Conservation (phyloP, 1,284 basidiomycete species). For the Waitea zeae region DNA sequence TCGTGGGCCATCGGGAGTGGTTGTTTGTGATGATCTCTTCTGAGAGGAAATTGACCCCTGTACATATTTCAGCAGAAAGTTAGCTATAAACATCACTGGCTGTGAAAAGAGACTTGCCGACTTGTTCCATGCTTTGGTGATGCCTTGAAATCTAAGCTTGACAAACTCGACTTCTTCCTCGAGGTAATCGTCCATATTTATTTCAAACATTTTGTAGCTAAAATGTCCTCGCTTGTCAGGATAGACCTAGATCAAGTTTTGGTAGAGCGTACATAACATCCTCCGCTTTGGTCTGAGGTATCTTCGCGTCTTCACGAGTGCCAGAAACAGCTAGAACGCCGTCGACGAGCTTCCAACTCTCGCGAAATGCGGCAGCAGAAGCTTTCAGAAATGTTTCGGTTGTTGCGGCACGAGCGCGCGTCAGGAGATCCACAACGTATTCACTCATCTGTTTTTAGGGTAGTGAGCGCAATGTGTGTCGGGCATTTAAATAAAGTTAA, state of each 20-base stretch:
- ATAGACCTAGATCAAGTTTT: too few relatives aligned
- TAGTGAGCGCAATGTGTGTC: too few relatives aligned
- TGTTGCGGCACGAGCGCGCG: conserved; percentile 37
- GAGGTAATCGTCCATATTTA: conserved; percentile 92
- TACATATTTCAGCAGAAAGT: background rate
- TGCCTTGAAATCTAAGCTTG: conserved; percentile 54
- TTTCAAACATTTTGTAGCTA: conserved; percentile 86
- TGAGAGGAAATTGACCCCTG: conserved; percentile 7
- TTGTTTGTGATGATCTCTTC: conserved; percentile 8
- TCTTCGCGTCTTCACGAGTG: too few relatives aligned
- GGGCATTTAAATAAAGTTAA: too few relatives aligned
- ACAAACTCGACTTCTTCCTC: conserved; percentile 83
- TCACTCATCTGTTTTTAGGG: conserved; percentile 50
- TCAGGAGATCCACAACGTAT: conserved; percentile 69
- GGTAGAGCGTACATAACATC: too few relatives aligned
- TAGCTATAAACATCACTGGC: conserved; percentile 8
- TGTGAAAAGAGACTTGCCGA: conserved; percentile 23
- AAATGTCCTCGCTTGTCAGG: too few relatives aligned
- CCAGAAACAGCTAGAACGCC: conserved; percentile 37
- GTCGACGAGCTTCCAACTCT: conserved; percentile 78
- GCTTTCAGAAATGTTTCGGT: conserved; percentile 71
- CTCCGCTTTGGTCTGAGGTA: too few relatives aligned
- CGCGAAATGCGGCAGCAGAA: conserved; percentile 77
- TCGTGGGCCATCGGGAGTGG: conserved; percentile 28
- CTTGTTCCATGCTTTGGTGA: conserved; percentile 68